phyloP scores from a whole-genome alignment of 2,329 filamentous ascomycete genomes.

The Calonectria pauciramosa region DNA sequence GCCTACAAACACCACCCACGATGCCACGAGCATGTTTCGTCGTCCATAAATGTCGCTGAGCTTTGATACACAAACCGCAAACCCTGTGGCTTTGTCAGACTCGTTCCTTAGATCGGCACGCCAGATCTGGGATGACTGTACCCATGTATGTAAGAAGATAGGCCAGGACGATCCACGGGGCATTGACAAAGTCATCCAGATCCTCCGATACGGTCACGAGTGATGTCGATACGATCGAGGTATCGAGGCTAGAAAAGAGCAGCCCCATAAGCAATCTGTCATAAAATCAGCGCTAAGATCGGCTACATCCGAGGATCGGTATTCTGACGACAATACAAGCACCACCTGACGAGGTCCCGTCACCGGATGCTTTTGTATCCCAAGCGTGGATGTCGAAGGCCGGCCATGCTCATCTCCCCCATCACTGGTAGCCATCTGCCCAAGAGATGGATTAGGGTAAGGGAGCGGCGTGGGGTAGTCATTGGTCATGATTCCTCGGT shows the following conservation, averaged over 20 bases:
- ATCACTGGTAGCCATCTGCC: conserved; percentile 45
- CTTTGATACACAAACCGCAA: conserved; percentile 70
- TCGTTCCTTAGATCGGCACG: background rate
- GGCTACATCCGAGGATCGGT: background rate
- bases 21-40: conserved; percentile 61
- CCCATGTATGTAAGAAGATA: conserved; percentile 71
- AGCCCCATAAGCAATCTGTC: conserved; percentile 64
- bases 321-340: conserved; percentile 53
- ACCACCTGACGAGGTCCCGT: conserved; percentile 45
- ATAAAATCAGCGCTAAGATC: conserved; percentile 31
- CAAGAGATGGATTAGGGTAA: conserved; percentile 51
- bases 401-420: conserved; percentile 14
- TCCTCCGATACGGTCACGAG: conserved; percentile 69
- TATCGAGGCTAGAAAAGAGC: conserved; percentile 70
- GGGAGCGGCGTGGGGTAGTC: conserved; percentile 49
- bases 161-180: conserved; percentile 68
- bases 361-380: conserved; percentile 41
- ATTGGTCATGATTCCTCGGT: conserved; percentile 40
- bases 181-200: conserved; percentile 63
- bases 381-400: conserved; percentile 22
- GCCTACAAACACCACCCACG: conserved; percentile 68
- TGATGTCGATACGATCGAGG: conserved; percentile 70
- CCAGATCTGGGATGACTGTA: conserved; percentile 40
- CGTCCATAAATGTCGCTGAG: conserved; percentile 72
- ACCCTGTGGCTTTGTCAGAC: conserved; percentile 55